Evolutionary conservation across 805 yeast species (phyloP).

Genomic region (Pichia scutulata): DNA sequence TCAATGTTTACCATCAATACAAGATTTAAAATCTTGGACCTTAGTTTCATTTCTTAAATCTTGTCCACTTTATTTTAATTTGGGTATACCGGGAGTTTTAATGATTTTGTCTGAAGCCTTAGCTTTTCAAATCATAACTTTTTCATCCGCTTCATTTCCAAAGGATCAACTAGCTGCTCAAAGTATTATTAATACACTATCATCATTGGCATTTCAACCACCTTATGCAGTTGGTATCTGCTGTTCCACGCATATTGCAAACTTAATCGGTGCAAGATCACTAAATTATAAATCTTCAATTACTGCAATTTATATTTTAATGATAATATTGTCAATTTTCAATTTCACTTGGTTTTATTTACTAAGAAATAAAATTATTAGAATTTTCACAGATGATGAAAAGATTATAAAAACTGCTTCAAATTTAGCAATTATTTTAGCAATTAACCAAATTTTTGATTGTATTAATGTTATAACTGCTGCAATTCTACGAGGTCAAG

Average conservation of each 20-base stretch:
- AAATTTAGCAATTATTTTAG: constrained; percentile 37
- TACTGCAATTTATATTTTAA: constrained; percentile 29
- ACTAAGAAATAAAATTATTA: constrained; percentile 33
- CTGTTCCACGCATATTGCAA: constrained; percentile 44
- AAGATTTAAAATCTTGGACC: constrained; percentile 28
- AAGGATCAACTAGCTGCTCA: constrained; percentile 44
- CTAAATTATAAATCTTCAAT: constrained; percentile 30
- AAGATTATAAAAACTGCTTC: constrained; percentile 32
- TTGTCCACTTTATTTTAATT: constrained; percentile 29
- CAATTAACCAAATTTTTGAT: constrained; percentile 44
- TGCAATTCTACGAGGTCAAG: constrained; percentile 47
- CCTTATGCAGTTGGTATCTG: constrained; percentile 48
- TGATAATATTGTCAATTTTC: constrained; percentile 28
- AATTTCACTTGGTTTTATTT: constrained; percentile 32
- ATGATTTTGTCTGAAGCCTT: constrained; percentile 52
- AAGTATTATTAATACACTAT: constrained; percentile 41
- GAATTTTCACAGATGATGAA: constrained; percentile 35
- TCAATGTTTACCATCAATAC: constrained; percentile 48
- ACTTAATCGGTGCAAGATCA: constrained; percentile 44
- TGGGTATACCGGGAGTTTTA: constrained; percentile 45
- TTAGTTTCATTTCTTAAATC: not conserved
- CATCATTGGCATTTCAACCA: constrained; percentile 42
- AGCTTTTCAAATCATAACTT: constrained; percentile 46
- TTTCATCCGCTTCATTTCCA: constrained; percentile 42
- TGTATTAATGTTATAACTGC: constrained; percentile 38